Percentiles rank a stretch among this genome's conserved stretches.
These are phyloP conservation scores for Colletotrichum cuscutae DNA, from an alignment of 2,329 filamentous ascomycete genomes.

Conservation along the genomic window DNA sequence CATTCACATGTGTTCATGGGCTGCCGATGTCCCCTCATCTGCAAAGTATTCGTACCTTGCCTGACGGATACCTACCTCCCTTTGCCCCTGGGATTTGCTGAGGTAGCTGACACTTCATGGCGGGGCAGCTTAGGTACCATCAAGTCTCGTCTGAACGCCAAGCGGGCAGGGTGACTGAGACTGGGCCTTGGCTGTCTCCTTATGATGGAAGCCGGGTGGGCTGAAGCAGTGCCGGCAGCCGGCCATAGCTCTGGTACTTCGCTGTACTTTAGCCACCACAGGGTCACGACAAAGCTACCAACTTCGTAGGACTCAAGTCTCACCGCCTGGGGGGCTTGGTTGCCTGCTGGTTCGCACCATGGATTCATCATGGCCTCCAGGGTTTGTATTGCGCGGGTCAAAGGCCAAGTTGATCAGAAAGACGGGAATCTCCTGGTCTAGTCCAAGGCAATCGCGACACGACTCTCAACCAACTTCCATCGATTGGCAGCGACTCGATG, in stretches of 20 bases:
- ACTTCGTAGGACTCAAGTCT: background rate
- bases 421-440: background rate
- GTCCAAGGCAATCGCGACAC: background rate
- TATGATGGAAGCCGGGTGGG: background rate
- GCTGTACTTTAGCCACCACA: background rate
- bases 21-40: background rate
- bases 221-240: constrained; percentile 20
- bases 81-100: background rate
- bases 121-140: background rate
- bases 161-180: background rate
- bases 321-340: constrained; percentile 17
- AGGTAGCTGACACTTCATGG: background rate
- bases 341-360: background rate
- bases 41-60: background rate
- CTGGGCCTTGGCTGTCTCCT: background rate
- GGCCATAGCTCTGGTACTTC: background rate
- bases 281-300: background rate
- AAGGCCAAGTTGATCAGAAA: background rate
- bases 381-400: background rate
- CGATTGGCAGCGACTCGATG: background rate
- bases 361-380: background rate
- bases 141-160: background rate
- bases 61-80: background rate
- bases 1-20: background rate
- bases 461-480: background rate